phyloP scores from a whole-genome alignment of 148 eudicot genomes.

The Camellia sinensis region DNA sequence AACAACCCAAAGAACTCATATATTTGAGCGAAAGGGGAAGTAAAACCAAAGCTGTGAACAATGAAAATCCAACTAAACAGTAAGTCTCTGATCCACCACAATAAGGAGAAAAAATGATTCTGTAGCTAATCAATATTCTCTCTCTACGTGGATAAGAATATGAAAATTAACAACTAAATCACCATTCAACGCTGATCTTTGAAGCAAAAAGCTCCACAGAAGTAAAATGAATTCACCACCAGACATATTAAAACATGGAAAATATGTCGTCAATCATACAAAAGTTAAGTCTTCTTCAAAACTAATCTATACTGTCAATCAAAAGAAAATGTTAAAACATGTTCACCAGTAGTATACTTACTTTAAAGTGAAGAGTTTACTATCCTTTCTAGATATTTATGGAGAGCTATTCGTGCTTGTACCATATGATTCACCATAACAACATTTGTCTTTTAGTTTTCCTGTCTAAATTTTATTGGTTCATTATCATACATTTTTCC shows the following conservation, averaged over 20 bases:
- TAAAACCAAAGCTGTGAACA: not conserved
- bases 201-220: not conserved
- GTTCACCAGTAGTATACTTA: not conserved
- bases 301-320: not conserved
- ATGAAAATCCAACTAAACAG: not conserved
- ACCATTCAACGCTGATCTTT: not conserved
- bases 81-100: not conserved
- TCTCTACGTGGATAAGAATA: not conserved
- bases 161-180: not conserved
- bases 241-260: not conserved
- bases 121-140: not conserved
- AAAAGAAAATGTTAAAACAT: not conserved
- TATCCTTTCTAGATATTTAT: not conserved
- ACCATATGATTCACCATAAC: not conserved
- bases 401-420: not conserved
- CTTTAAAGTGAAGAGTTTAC: not conserved
- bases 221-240: not conserved
- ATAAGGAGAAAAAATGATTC: not conserved
- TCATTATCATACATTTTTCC: not conserved
- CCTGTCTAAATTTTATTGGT: not conserved
- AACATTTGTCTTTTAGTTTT: not conserved
- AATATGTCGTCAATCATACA: not conserved
- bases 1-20: slow-evolving; percentile 17
- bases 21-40: not conserved
- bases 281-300: not conserved